These are phyloP conservation scores for Zygoascus biomembranicola DNA, from an alignment of 805 yeast species.

Conservation along the genomic window DNA sequence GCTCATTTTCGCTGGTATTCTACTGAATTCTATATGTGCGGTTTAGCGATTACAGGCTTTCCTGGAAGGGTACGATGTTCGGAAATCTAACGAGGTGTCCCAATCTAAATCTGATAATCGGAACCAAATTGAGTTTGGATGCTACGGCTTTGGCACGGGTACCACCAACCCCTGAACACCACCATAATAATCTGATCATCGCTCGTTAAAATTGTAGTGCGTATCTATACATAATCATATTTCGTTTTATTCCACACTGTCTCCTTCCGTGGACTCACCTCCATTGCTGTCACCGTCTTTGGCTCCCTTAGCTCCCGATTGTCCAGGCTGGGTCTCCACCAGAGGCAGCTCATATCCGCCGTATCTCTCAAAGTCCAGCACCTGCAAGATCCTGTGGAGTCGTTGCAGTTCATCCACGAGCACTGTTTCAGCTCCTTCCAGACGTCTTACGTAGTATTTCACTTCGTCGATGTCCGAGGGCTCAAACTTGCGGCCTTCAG, in stretches of 20 bases:
- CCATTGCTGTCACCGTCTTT: background rate
- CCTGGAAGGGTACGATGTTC: no score
- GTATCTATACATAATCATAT: no score
- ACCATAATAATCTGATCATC: no score
- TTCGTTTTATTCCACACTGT: no score
- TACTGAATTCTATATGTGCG: background rate
- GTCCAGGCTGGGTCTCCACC: background rate
- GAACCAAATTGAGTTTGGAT: no score
- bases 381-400: background rate
- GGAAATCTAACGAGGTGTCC: no score
- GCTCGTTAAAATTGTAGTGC: no score
- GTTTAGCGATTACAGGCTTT: no score
- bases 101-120: no score
- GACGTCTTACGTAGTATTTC: slow-evolving; percentile 39
- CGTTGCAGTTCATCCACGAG: background rate
- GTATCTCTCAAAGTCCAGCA: background rate
- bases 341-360: background rate
- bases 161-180: no score
- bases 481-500: background rate
- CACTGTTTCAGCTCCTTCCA: slow-evolving; percentile 34
- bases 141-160: no score
- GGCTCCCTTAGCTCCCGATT: background rate
- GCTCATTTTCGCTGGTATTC: background rate
- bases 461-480: slow-evolving; percentile 23
- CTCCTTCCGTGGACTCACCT: background rate